These are phyloP conservation scores for Beauveria australis DNA, from an alignment of 2,329 filamentous ascomycete species.

Conservation along the genomic window DNA sequence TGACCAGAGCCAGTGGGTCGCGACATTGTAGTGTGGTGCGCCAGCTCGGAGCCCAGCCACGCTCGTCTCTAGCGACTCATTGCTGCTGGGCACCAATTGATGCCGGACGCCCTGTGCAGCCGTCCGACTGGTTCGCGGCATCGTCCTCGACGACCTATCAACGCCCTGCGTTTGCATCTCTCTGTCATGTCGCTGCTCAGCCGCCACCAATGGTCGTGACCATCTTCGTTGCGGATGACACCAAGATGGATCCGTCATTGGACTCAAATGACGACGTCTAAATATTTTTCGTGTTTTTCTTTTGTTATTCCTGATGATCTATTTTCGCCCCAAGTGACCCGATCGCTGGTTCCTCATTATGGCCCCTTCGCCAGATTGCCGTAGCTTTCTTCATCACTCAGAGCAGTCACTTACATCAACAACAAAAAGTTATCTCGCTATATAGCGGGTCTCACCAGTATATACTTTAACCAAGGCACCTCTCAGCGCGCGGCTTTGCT, in stretches of 20 bases:
- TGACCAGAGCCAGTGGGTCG: constrained; percentile 9
- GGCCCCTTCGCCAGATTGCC: constrained; percentile 8
- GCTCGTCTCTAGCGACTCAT: neutral
- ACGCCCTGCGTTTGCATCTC: neutral
- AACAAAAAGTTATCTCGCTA: neutral
- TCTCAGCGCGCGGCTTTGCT: neutral
- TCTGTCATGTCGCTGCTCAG: constrained; percentile 8
- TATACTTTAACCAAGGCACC: neutral
- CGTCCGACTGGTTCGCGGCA: constrained; percentile 9
- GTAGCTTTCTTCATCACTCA: neutral
- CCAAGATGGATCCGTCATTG: constrained; percentile 10
- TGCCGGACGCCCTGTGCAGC: neutral
- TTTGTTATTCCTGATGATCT: neutral
- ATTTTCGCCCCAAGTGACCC: constrained; percentile 2
- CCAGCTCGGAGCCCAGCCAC: constrained; percentile 3
- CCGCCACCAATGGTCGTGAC: constrained; percentile 9
- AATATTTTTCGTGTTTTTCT: neutral
- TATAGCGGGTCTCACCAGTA: neutral
- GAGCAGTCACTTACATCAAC: neutral
- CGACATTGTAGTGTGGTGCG: constrained; percentile 5
- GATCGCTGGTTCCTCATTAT: constrained; percentile 9
- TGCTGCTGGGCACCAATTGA: constrained; percentile 3
- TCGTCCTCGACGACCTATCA: constrained; percentile 7
- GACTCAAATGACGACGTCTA: constrained; percentile 8
- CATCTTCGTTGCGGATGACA: constrained; percentile 1